Base-by-base conservation (phyloP, 164 flowering plant species). In the Echeveria elegans region DNA sequence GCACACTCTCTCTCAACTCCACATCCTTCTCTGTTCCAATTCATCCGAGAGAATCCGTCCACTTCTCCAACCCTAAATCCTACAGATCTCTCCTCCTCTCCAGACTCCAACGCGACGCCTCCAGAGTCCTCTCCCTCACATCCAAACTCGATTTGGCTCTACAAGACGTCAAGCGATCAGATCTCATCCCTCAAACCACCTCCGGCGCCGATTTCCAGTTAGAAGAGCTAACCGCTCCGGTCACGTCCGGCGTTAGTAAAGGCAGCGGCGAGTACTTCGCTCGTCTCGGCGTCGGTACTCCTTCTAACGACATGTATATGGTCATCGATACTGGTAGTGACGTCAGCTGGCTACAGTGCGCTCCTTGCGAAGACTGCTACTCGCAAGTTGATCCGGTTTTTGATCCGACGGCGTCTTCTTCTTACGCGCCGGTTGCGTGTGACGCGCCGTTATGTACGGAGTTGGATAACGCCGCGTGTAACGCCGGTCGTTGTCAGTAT, bases 241-340 rank as follows among this genome's bases (percentile, higher is more conserved):
- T 82, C 8, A 52, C 68, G 1, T 80, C 87, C 34, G 87, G 85
- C 0, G 52, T 66, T 0, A 70, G 79, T 45, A 80, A 78, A 34
- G 87, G 87, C 1, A 75, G 81, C 67, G 87, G 87, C 23, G 85
- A 84, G 72, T 90, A 90, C 70, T 88, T 70, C 69, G 78, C 85
- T 26, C 69, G 75, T 31, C 34, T 90, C 37, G 76, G 71, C 66
- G 78, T 90, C 21, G 97, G 97, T 47, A 81, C 68, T 69, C 92
- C 95, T 68, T 85, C 82, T n/a, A 77, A 74, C 43, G 83, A 85
- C 50, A 88, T 83, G 72, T 84, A 72, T 80, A 86, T 90, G 58
- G 97, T 88, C 66, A 66, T 88, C 64, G 97, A 90, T 72, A 88
- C 97, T 52, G 97, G 95, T 60, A 90, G 95, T 79, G 95, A 84